These are phyloP conservation scores for Astrothelium macrocarpum DNA, from an alignment of 495 filamentous ascomycete genomes.

Conservation along the genomic window DNA sequence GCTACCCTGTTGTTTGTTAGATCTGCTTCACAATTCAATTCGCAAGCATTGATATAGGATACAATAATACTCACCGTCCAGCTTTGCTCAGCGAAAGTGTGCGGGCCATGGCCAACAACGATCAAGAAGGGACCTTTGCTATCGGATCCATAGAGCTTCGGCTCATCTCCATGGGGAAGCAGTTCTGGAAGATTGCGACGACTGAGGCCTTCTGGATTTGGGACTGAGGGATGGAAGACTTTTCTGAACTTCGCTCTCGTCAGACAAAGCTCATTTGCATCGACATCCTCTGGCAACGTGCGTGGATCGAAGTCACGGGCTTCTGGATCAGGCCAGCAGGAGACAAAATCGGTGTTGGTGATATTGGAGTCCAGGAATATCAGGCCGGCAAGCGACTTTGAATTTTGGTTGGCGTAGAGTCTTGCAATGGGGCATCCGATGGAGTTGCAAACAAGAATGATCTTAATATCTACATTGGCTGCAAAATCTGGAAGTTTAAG, in stretches of 20 bases:
- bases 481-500: slow-evolving; percentile 5
- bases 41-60: background rate
- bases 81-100: slow-evolving; percentile 46
- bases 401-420: slow-evolving; percentile 43
- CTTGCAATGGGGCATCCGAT: slow-evolving; percentile 53
- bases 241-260: slow-evolving; percentile 33
- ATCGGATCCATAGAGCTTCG: slow-evolving; percentile 35
- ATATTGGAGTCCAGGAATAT: slow-evolving; percentile 55
- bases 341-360: slow-evolving; percentile 50
- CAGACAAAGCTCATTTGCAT: slow-evolving; percentile 37
- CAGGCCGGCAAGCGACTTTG: slow-evolving; percentile 37
- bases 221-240: slow-evolving; percentile 45
- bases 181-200: slow-evolving; percentile 39
- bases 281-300: slow-evolving; percentile 36
- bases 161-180: slow-evolving; percentile 43
- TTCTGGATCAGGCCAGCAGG: slow-evolving; percentile 52
- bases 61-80: slow-evolving; percentile 26
- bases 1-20: slow-evolving; percentile 7
- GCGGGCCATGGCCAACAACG: slow-evolving; percentile 54
- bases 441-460: slow-evolving; percentile 48
- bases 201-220: slow-evolving; percentile 48
- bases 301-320: slow-evolving; percentile 36
- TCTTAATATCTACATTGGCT: slow-evolving; percentile 7
- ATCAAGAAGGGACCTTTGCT: slow-evolving; percentile 38
- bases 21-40: background rate